phyloP scores from a whole-genome alignment of 371 early-diverging fungal genomes.

The Phascolomyces articulosus region DNA sequence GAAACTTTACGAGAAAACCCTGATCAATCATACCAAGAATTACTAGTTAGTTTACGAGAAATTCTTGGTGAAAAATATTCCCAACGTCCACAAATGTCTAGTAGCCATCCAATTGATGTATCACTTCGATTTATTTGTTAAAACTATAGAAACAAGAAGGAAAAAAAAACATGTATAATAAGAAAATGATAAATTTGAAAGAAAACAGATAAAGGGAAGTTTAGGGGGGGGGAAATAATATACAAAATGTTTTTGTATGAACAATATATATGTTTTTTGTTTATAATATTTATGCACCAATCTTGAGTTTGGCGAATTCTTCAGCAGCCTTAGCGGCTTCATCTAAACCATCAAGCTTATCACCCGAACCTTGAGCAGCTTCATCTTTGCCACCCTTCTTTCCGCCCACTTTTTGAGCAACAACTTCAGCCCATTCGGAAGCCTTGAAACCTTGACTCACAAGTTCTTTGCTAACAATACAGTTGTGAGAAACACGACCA shows the following conservation, averaged over 20 bases:
- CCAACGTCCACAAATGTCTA: conserved; percentile 84
- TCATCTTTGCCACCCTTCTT: conserved; percentile 91
- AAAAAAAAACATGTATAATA: neutral
- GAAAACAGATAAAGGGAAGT: too few relatives aligned
- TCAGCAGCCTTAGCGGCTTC: conserved; percentile 81
- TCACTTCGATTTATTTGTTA: conserved; percentile 14
- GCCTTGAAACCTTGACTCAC: conserved; percentile 83
- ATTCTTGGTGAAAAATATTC: conserved; percentile 72
- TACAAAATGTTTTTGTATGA: neutral
- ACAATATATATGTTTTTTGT: too few relatives aligned
- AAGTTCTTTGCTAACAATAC: conserved; percentile 76
- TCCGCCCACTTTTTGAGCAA: conserved; percentile 83
- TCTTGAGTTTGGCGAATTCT: conserved; percentile 76
- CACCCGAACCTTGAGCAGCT: conserved; percentile 84
- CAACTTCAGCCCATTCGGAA: conserved; percentile 86
- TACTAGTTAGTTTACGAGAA: conserved; percentile 71
- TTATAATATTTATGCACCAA: conserved; percentile 34
- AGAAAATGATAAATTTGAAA: neutral
- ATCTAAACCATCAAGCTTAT: conserved; percentile 58
- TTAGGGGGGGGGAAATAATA: neutral
- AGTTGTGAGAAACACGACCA: conserved; percentile 81
- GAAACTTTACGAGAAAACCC: conserved; percentile 61
- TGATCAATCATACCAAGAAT: conserved; percentile 72
- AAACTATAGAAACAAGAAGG: neutral
- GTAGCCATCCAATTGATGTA: conserved; percentile 71